These are phyloP conservation scores for Alternaria panax DNA, from an alignment of 2,329 filamentous ascomycete genomes.

Conservation along the genomic window DNA sequence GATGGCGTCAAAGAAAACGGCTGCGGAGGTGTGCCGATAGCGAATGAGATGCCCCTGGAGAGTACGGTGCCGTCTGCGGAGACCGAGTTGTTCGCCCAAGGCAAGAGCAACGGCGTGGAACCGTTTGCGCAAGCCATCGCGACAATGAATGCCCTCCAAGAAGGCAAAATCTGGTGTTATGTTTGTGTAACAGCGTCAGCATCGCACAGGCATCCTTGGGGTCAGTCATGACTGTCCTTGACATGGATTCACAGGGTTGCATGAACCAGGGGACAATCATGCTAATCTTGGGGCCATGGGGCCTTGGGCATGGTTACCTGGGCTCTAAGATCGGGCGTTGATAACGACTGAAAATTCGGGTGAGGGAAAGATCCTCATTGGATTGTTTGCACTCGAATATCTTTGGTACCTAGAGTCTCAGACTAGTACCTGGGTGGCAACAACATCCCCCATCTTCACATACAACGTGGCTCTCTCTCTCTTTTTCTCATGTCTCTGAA, in stretches of 20 bases:
- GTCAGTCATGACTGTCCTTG: slow-evolving; percentile 6
- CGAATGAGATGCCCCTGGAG: slow-evolving; percentile 25
- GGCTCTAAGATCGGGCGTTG: slow-evolving; percentile 15
- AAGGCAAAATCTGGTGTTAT: background rate
- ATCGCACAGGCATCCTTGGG: slow-evolving; percentile 1
- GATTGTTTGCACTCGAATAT: background rate
- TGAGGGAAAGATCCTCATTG: slow-evolving; percentile 8
- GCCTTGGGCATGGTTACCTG: slow-evolving; percentile 14
- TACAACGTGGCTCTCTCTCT: background rate
- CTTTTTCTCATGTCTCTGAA: background rate
- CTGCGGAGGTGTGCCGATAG: slow-evolving; percentile 26
- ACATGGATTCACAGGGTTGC: slow-evolving; percentile 13
- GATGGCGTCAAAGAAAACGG: slow-evolving; percentile 27
- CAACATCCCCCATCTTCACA: background rate
- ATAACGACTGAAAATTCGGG: slow-evolving; percentile 3
- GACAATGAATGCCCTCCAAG: slow-evolving; percentile 2
- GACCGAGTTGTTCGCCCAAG: slow-evolving; percentile 27
- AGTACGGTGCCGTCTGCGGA: slow-evolving; percentile 20
- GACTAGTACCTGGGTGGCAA: background rate
- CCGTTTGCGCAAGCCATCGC: slow-evolving; percentile 26
- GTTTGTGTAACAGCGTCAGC: background rate
- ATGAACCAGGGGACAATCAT: slow-evolving; percentile 13
- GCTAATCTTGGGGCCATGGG: background rate
- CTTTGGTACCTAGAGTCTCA: slow-evolving; percentile 5
- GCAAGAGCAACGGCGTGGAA: slow-evolving; percentile 24